Evolutionary conservation across 73 alveolate species (phyloP).

Genomic region (Paraurostyla sp.): DNA sequence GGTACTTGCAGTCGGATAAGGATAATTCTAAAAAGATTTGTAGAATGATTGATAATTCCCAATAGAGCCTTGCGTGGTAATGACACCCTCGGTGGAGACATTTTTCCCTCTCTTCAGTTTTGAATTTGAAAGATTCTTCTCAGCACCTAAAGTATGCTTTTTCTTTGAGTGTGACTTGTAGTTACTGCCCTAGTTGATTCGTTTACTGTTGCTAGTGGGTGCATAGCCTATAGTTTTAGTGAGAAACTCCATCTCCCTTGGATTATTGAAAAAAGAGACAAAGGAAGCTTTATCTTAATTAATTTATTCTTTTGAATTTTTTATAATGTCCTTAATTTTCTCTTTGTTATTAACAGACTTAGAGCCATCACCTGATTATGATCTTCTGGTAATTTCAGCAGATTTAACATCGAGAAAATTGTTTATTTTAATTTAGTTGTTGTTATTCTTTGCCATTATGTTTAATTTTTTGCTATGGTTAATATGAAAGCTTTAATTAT

Average conservation of each 20-base stretch:
- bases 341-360: neutral
- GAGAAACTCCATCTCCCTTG: constrained; percentile 32
- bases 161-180: neutral
- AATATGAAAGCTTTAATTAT: too few relatives aligned
- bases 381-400: constrained; percentile 3
- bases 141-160: neutral
- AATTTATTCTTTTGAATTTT: neutral
- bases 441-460: too few relatives aligned
- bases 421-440: neutral
- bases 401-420: neutral
- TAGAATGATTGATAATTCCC: neutral
- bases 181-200: neutral
- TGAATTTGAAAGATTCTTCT: neutral
- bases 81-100: neutral
- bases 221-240: constrained; percentile 35
- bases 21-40: constrained; percentile 38
- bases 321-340: neutral
- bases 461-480: too few relatives aligned
- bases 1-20: neutral
- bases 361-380: constrained; percentile 32
- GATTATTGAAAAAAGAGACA: neutral
- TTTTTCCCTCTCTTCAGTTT: neutral
- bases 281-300: neutral
- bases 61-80: neutral
- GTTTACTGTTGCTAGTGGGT: neutral